Conservation (phyloP, 2,329 filamentous ascomycete genomes). For the Rhinocladiella mackenziei region DNA sequence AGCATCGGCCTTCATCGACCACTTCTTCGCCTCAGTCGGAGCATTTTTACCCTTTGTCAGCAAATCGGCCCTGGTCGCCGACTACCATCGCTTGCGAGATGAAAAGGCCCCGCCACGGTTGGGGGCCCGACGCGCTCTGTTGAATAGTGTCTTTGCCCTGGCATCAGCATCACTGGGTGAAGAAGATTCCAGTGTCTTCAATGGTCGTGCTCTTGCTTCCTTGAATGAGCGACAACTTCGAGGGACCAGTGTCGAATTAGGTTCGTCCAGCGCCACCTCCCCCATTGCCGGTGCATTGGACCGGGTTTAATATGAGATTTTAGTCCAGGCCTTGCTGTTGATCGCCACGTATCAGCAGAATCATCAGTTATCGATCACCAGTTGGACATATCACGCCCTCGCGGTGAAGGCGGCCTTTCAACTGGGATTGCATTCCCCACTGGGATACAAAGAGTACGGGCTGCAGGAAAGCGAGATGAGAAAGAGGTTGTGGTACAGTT, state of each 20-base stretch:
- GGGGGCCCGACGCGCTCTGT: background rate
- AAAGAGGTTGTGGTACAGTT: background rate
- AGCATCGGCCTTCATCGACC: background rate
- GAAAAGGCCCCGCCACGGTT: no score
- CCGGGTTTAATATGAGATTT: background rate
- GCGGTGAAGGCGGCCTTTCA: slow-evolving; percentile 1
- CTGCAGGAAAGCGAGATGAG: background rate
- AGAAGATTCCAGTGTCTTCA: background rate
- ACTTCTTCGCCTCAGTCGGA: background rate
- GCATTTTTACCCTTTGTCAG: background rate
- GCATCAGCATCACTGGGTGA: background rate
- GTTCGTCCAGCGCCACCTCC: background rate
- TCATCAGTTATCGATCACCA: background rate
- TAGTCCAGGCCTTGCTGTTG: background rate
- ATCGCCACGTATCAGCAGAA: background rate
- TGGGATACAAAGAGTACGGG: background rate
- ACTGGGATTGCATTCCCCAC: background rate
- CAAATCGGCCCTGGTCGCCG: background rate
- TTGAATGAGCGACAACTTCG: background rate
- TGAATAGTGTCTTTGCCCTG: slow-evolving; percentile 1
- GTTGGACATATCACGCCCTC: slow-evolving; percentile 2
- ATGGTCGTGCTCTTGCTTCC: background rate
- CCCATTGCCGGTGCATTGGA: no score
- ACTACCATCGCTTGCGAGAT: background rate
- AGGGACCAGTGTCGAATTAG: background rate